Evolutionary conservation across 495 filamentous ascomycete genomes (phyloP).

Genomic region (Aspergillus nidulans): DNA sequence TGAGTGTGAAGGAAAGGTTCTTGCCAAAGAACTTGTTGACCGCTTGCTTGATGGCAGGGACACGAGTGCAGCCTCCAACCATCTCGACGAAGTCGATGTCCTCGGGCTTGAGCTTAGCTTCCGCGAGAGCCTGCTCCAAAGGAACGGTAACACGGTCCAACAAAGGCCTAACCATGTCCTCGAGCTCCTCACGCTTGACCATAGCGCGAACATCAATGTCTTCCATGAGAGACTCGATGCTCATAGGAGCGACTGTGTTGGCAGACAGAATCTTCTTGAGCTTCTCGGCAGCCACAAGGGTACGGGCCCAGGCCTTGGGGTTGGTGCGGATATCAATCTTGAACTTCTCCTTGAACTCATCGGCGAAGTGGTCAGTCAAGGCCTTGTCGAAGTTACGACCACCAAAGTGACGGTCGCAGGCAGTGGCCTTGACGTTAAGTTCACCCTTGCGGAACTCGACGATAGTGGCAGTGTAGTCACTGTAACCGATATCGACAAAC

Average conservation of each 20-base stretch:
- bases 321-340: conserved; percentile 86
- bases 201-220: conserved; percentile 85
- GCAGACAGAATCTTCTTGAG: conserved; percentile 98
- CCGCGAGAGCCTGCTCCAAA: conserved; percentile 83
- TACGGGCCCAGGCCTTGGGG: conserved; percentile 81
- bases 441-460: conserved; percentile 98
- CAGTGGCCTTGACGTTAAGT: conserved; percentile 86
- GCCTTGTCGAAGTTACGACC: conserved; percentile 96
- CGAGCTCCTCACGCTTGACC: conserved; percentile 91
- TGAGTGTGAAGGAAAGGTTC: conserved; percentile 89
- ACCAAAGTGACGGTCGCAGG: conserved; percentile 94
- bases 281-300: conserved; percentile 87
- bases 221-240: conserved; percentile 98
- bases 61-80: conserved; percentile 91
- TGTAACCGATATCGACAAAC: conserved; percentile 95
- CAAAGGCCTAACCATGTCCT: conserved; percentile 82
- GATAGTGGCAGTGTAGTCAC: conserved; percentile 89
- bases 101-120: conserved; percentile 82
- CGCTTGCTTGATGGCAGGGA: conserved; percentile 85
- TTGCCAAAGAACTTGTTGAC: conserved; percentile 91
- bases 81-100: conserved; percentile 95
- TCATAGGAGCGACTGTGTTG: conserved; percentile 89
- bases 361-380: conserved; percentile 87
- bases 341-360: conserved; percentile 91
- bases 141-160: conserved; percentile 68